Base-by-base conservation (phyloP, 768 basidiomycete species). In the Lactarius hatsudake region DNA sequence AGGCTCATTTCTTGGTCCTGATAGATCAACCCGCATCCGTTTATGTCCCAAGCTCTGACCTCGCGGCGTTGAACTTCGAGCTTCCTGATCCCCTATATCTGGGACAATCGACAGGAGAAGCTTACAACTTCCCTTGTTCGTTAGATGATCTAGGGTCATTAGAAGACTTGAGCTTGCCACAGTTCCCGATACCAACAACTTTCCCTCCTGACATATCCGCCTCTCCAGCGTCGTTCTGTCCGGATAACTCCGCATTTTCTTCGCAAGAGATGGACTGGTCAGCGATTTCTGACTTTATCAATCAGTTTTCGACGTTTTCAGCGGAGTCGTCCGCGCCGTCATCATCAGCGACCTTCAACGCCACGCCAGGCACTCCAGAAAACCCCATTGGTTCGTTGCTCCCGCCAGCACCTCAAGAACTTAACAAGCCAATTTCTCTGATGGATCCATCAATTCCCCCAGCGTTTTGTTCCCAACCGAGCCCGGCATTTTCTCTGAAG, bases 391-490 rank as follows among this genome's bases (percentile, higher is more conserved):
- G 32, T 23, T 38, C 23, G 3, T 54, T 54, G 9, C 18, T 28
- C 3, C n/a, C 13, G 13, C 20, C 26, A 12, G n/a, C 3, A 17
- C 10, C 32, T 36, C 36, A 20, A 2, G 2, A 9, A 13, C 13
- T 2, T 13, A 7, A 23, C 53, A 34, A 59, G 18, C 51, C 40
- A 18, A 20, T 9, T 1, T 42, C 59, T 5, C 2, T 55, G 7
- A 17, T 65, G 23, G 66, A 63, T 26, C 2, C 62, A 36, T 67
- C 62, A 0, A 34, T 23, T 1, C 62, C 66, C 66, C 62, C 3
- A 63, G 66, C 32, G 12, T 5, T 12, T n/a, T 59, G 38, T 48
- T 67, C 6, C 20, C 66, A 9, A 1, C 32, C 4, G 20, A 54
- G 26, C 15, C 38, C 15, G 48, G 18, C n/a, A 3, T 45, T 12